Percentiles rank a stretch among this genome's conserved stretches.
phyloP scores from a whole-genome alignment of 805 yeast genomes.

The Candida morakotiae region DNA sequence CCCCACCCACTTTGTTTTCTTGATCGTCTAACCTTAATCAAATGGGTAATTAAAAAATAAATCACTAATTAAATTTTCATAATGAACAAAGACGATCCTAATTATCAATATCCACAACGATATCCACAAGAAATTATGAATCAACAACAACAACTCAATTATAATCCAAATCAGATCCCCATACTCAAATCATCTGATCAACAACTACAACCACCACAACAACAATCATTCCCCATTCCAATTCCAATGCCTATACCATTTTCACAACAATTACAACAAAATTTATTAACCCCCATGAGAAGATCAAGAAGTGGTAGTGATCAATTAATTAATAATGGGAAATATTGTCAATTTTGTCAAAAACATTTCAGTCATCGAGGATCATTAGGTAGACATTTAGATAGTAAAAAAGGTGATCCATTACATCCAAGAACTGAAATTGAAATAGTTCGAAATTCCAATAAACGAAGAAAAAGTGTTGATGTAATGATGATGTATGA shows the following conservation, averaged over 20 bases:
- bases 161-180: neutral
- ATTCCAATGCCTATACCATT: neutral
- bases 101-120: neutral
- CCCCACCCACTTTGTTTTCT: no score
- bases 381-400: conserved; percentile 58
- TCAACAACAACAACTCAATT: neutral
- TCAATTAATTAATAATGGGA: conserved; percentile 12
- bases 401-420: conserved; percentile 49
- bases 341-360: conserved; percentile 50
- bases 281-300: neutral
- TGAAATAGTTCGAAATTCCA: conserved; percentile 29
- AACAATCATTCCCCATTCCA: neutral
- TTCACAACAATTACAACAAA: neutral
- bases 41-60: no score
- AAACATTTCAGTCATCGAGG: conserved; percentile 54
- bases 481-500: neutral
- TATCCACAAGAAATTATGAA: neutral
- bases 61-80: no score
- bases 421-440: conserved; percentile 49
- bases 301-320: conserved; percentile 4
- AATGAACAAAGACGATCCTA: neutral
- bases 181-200: conserved; percentile 3
- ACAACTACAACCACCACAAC: neutral
- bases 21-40: no score
- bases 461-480: conserved; percentile 4